These are phyloP conservation scores for Podospora australis DNA, from an alignment of 495 filamentous ascomycete genomes.

Conservation along the genomic window DNA sequence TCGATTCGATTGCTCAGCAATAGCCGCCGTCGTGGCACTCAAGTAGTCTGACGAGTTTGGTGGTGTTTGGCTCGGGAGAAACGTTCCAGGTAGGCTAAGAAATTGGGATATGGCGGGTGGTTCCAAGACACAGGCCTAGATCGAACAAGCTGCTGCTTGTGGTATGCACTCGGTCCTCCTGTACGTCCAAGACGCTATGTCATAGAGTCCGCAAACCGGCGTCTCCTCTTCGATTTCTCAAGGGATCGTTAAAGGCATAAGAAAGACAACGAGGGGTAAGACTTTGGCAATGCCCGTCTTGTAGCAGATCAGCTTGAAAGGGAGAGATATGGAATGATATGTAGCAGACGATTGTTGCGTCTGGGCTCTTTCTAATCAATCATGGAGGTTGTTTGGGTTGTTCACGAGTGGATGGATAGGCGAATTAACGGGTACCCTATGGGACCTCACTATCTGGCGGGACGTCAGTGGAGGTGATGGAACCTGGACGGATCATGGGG, in stretches of 20 bases:
- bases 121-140: no score
- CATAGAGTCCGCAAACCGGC: slow-evolving; percentile 14
- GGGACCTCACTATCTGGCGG: neutral
- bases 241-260: neutral
- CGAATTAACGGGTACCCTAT: no score
- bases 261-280: neutral
- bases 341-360: neutral
- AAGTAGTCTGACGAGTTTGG: no score
- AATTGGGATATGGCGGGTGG: no score
- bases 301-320: no score
- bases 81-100: no score
- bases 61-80: neutral
- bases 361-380: neutral
- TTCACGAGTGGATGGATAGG: no score
- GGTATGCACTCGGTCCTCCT: slow-evolving; percentile 1
- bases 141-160: no score
- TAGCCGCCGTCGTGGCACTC: no score
- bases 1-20: no score
- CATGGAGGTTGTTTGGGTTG: neutral
- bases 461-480: neutral
- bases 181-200: slow-evolving; percentile 9
- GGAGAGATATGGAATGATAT: neutral
- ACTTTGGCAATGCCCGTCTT: no score
- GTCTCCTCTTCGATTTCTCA: neutral
- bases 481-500: neutral